phyloP scores from a whole-genome alignment of 306 rosid species.

The Malus sieversii region DNA sequence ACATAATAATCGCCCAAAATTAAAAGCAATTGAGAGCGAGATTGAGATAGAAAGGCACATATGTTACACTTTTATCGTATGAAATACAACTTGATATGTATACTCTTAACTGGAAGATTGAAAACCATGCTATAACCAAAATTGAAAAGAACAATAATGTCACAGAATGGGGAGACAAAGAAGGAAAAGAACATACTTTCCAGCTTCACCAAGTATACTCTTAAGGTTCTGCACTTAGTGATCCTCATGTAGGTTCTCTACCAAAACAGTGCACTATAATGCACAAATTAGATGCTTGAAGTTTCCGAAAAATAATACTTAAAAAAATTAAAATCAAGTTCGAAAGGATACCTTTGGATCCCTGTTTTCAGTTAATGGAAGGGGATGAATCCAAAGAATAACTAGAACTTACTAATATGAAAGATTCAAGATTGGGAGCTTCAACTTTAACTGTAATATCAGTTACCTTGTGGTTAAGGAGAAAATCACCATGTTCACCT shows the following conservation, averaged over 20 bases:
- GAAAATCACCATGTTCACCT: no score
- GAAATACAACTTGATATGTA: no score
- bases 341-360: constrained; percentile 64
- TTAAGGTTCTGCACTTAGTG: constrained; percentile 67
- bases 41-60: no score
- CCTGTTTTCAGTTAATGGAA: constrained; percentile 37
- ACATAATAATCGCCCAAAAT: no score
- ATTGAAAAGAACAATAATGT: background rate
- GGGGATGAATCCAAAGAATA: constrained; percentile 25
- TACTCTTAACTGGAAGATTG: no score
- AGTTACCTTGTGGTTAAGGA: no score
- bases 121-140: no score
- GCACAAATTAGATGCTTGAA: constrained; percentile 38
- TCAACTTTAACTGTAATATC: background rate
- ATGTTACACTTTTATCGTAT: no score
- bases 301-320: background rate
- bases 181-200: constrained; percentile 48
- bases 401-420: no score
- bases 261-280: constrained; percentile 79
- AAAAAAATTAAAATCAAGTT: constrained; percentile 1
- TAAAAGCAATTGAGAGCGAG: no score
- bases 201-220: constrained; percentile 66
- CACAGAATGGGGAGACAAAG: background rate
- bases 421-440: no score
- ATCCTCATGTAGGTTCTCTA: constrained; percentile 80